Conservation (phyloP, 2,329 filamentous ascomycete species). For the Talaromyces albobiverticillius region DNA sequence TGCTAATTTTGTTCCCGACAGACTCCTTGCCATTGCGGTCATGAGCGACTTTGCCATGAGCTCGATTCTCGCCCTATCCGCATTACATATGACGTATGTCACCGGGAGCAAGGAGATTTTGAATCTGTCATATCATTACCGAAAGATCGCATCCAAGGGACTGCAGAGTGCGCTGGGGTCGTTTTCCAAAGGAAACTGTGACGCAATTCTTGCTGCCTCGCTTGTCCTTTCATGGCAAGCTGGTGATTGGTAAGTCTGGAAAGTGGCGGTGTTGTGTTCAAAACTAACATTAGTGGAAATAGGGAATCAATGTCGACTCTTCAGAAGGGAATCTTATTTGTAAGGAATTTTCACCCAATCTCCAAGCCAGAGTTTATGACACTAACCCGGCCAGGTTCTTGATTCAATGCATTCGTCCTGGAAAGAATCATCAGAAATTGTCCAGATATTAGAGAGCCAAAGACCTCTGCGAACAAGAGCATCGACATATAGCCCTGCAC, state of each 20-base stretch:
- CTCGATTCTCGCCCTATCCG: slow-evolving; percentile 87
- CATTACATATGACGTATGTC: slow-evolving; percentile 86
- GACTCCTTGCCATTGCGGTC: slow-evolving; percentile 77
- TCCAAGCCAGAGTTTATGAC: too few relatives aligned
- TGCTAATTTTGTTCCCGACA: slow-evolving; percentile 33
- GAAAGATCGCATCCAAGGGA: slow-evolving; percentile 79
- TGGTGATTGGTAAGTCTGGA: slow-evolving; percentile 76
- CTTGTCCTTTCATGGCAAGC: slow-evolving; percentile 94
- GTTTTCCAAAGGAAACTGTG: slow-evolving; percentile 82
- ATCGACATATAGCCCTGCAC: slow-evolving; percentile 31
- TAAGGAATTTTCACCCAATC: slow-evolving; percentile 44
- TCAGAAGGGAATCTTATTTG: slow-evolving; percentile 86
- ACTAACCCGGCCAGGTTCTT: too few relatives aligned
- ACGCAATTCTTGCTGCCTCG: slow-evolving; percentile 87
- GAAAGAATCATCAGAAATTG: slow-evolving; percentile 77
- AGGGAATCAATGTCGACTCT: slow-evolving; percentile 65
- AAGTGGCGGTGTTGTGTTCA: not conserved
- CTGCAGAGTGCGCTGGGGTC: slow-evolving; percentile 81
- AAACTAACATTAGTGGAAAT: slow-evolving; percentile 22
- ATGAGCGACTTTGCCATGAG: slow-evolving; percentile 90
- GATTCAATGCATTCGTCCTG: slow-evolving; percentile 81
- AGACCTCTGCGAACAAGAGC: slow-evolving; percentile 34
- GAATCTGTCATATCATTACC: slow-evolving; percentile 86
- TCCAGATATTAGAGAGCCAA: slow-evolving; percentile 41
- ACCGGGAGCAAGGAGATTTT: slow-evolving; percentile 81